Conservation (phyloP, 2,329 filamentous ascomycete genomes). For the Orbilia brochopaga region DNA sequence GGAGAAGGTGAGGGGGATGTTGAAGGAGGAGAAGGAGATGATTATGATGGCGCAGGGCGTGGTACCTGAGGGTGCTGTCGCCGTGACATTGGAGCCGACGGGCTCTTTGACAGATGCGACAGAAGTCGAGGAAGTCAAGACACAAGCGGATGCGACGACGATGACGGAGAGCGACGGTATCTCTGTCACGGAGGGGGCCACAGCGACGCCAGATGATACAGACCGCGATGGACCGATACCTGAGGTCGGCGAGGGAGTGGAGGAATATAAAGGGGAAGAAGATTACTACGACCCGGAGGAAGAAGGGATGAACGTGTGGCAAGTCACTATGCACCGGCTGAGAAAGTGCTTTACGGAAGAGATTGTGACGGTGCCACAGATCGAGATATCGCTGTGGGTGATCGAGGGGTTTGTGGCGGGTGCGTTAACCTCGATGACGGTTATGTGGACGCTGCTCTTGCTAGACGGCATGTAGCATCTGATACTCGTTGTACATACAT, state of each 20-base stretch:
- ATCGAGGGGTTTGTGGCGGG: constrained; percentile 49
- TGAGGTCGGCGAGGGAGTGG: not conserved
- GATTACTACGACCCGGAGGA: constrained; percentile 15
- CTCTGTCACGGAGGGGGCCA: constrained; percentile 14
- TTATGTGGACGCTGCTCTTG: constrained; percentile 34
- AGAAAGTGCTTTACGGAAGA: constrained; percentile 49
- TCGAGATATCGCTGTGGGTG: constrained; percentile 48
- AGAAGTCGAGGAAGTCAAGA: no score
- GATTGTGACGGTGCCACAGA: constrained; percentile 41
- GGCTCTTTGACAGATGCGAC: constrained; percentile 62
- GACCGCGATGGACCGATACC: not conserved
- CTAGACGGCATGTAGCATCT: not conserved
- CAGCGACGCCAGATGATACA: not conserved
- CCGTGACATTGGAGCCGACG: constrained; percentile 59
- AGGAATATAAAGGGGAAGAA: not conserved
- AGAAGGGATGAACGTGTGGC: constrained; percentile 11
- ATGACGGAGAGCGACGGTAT: constrained; percentile 14
- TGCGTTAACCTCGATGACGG: constrained; percentile 20
- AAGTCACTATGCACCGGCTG: constrained; percentile 16
- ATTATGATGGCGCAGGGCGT: constrained; percentile 62
- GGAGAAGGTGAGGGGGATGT: constrained; percentile 72
- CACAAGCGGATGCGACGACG: not conserved
- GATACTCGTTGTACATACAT: no score
- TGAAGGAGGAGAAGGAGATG: constrained; percentile 71
- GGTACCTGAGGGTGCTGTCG: constrained; percentile 59